Percentiles rank a stretch among this genome's conserved stretches.
Evolutionary conservation across 225 moss, liverwort and hornwort species (phyloP).

Genomic region (Polytrichum commune): DNA sequence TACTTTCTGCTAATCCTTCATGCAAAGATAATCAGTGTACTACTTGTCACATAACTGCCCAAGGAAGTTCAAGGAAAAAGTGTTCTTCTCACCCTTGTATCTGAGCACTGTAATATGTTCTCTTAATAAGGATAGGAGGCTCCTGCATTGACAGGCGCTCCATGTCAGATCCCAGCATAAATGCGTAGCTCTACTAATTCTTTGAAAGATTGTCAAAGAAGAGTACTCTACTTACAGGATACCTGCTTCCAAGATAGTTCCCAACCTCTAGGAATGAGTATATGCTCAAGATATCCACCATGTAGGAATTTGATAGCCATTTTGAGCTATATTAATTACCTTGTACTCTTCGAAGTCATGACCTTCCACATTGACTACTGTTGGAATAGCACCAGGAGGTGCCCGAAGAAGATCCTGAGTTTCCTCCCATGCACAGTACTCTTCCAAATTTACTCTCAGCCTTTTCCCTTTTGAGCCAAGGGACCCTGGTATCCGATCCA

Average conservation of each 20-base stretch:
- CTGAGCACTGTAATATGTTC: constrained; percentile 47
- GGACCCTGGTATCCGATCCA: constrained; percentile 77
- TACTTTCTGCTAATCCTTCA: not conserved
- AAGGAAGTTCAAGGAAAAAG: no score
- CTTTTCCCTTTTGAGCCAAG: constrained; percentile 88
- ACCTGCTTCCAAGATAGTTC: no score
- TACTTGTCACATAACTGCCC: not conserved
- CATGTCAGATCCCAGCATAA: constrained; percentile 2
- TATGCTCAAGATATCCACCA: no score
- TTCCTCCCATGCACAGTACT: constrained; percentile 91
- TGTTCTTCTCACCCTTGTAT: constrained; percentile 54
- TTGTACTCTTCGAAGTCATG: constrained; percentile 98
- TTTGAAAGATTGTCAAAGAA: no score
- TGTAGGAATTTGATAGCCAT: no score
- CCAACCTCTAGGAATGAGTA: no score
- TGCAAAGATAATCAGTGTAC: not conserved
- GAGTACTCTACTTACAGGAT: no score
- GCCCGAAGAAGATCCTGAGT: constrained; percentile 87
- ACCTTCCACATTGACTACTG: constrained; percentile 80
- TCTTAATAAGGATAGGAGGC: constrained; percentile 79
- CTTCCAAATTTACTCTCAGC: constrained; percentile 79
- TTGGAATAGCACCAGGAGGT: constrained; percentile 74
- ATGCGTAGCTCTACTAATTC: no score
- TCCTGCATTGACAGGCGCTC: constrained; percentile 55
- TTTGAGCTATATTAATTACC: constrained; percentile 31